Conservation (phyloP, 768 basidiomycete genomes). For the Tricholoma sp. region DNA sequence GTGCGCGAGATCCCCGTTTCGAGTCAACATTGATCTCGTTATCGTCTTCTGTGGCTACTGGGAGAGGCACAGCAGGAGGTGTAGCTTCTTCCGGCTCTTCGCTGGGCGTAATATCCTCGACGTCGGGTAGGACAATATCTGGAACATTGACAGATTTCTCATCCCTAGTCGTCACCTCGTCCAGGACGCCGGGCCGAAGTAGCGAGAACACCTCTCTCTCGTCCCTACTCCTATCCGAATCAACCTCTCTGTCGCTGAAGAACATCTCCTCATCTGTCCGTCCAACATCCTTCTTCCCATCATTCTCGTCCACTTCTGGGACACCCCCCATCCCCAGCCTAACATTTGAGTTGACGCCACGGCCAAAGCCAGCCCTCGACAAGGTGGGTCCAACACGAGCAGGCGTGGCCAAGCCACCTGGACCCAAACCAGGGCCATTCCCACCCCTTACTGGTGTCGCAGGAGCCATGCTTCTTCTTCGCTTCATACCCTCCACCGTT, state of each 20-base stretch:
- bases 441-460: constrained; percentile 8
- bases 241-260: background rate
- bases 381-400: background rate
- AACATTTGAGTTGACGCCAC: background rate
- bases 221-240: background rate
- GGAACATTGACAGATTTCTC: constrained; percentile 4
- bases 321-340: constrained; percentile 9
- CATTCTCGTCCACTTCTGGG: constrained; percentile 17
- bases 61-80: background rate
- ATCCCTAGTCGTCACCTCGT: constrained; percentile 6
- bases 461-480: constrained; percentile 31
- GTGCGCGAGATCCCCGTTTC: constrained; percentile 7
- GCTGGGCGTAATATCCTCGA: background rate
- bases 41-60: background rate
- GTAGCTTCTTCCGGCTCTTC: background rate
- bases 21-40: background rate
- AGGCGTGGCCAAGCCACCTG: background rate
- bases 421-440: background rate
- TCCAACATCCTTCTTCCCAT: constrained; percentile 3
- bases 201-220: constrained; percentile 13
- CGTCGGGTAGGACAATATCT: background rate
- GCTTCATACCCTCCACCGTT: constrained; percentile 44
- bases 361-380: background rate
- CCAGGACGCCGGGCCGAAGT: constrained; percentile 16
- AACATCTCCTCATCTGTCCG: background rate